Percentiles rank a stretch among this genome's conserved stretches.
phyloP scores from a whole-genome alignment of 2,329 filamentous ascomycete genomes.

The Pyrenochaeta sp. region DNA sequence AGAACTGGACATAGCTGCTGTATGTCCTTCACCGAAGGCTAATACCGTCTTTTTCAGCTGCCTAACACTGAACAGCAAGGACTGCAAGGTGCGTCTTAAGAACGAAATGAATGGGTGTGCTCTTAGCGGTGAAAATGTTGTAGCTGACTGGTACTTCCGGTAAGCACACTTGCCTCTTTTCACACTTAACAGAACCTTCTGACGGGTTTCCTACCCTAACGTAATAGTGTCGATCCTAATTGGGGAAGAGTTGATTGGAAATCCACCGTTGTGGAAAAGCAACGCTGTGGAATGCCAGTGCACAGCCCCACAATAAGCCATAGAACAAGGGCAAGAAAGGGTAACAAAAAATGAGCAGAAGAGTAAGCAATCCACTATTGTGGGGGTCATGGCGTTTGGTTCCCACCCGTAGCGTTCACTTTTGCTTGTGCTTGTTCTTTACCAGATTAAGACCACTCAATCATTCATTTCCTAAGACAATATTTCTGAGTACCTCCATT shows the following conservation, averaged over 20 bases:
- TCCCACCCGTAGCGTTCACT: not conserved
- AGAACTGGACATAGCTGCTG: not conserved
- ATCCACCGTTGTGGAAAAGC: not conserved
- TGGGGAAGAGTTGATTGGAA: not conserved
- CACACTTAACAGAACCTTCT: not conserved
- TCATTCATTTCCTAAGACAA: not conserved
- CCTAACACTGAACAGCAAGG: not conserved
- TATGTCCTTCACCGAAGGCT: not conserved
- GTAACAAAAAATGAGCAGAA: not conserved
- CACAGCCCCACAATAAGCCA: not conserved
- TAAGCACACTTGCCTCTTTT: not conserved
- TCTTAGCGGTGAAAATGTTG: not conserved
- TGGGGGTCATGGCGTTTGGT: not conserved
- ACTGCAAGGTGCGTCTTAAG: not conserved
- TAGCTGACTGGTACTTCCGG: not conserved
- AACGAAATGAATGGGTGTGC: not conserved
- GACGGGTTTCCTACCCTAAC: not conserved
- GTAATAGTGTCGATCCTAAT: conserved; percentile 1
- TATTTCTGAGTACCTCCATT: not conserved
- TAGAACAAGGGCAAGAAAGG: not conserved
- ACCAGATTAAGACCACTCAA: not conserved
- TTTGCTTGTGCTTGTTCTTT: conserved; percentile 1
- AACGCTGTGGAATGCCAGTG: not conserved
- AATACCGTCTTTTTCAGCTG: not conserved
- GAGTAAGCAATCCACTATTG: not conserved